Percentiles rank a stretch among this genome's conserved stretches.
These are phyloP conservation scores for Phytophthora multivora DNA, from an alignment of 352 stramenopile species.

Conservation along the genomic window DNA sequence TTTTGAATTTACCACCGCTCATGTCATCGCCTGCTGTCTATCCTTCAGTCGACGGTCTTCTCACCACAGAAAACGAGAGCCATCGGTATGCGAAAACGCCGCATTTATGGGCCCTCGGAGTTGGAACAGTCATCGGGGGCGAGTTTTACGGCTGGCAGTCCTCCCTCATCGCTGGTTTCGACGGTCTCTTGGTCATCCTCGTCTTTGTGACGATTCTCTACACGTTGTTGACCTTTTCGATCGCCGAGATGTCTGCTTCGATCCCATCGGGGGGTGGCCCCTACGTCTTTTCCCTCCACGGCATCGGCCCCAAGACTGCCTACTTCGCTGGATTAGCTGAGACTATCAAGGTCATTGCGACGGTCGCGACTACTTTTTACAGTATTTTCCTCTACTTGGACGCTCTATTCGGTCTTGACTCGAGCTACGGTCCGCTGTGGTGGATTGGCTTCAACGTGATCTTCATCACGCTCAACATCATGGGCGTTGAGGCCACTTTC, in stretches of 20 bases:
- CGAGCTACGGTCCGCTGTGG: conserved; percentile 52
- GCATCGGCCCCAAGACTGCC: conserved; percentile 49
- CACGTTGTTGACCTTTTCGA: conserved; percentile 70
- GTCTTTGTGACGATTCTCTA: conserved; percentile 70
- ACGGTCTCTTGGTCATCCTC: conserved; percentile 64
- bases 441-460: conserved; percentile 59
- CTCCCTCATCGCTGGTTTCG: conserved; percentile 59
- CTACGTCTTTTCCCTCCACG: conserved; percentile 72
- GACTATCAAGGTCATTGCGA: conserved; percentile 64
- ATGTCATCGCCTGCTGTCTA: conserved; percentile 17
- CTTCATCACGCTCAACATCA: conserved; percentile 68
- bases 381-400: conserved; percentile 68
- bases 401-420: conserved; percentile 47
- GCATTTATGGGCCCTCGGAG: conserved; percentile 71
- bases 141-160: conserved; percentile 80
- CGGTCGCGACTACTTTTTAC: conserved; percentile 49
- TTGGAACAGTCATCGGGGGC: conserved; percentile 67
- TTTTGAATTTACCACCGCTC: conserved; percentile 24
- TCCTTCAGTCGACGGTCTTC: conserved; percentile 24
- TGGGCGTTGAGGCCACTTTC: conserved; percentile 64
- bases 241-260: conserved; percentile 68
- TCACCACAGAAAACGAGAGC: conserved; percentile 8
- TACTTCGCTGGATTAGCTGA: conserved; percentile 75
- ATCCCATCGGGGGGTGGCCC: conserved; percentile 65
- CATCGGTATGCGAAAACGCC: conserved; percentile 63